Evolutionary conservation across 768 basidiomycete genomes (phyloP), one percentile per base, ranked within the genome.

Genomic region (Calocera cornea): DNA sequence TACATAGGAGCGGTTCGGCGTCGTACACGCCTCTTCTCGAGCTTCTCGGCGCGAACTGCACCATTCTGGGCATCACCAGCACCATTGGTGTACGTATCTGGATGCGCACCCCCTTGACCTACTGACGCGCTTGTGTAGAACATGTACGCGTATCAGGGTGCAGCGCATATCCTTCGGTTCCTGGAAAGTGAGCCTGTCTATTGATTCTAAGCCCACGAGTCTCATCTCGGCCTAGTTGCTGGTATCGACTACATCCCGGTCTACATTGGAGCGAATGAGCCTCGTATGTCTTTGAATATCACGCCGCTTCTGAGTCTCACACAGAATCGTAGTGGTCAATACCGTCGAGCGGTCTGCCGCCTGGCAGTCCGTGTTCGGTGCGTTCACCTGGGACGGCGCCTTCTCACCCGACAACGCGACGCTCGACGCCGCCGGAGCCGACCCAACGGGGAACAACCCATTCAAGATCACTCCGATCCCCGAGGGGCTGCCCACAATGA

Each of bases 211-310:
- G 54, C 8, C 24, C 5, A 5, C 5, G 11, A 29, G 7, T 10
- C 54, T 60, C 14, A 60, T 19, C 31, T 22, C 8, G 3, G 2
- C 7, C 54, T 27, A 60, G 54, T 60, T 60, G 54, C 54, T 5
- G 54, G 31, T 10, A 60, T 60, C 27, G 54, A 60, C 54, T 60
- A 60, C 54, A 60, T 60, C 54, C 54, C 54, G 2, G 54, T 60
- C 10, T 60, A 60, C 31, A 33, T 60, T 19, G 54, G 54, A 8
- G 54, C 54, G 7, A 60, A 60, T 60, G 54, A 60, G 54, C 54
- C 54, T 60, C 19, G 54, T 60, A 33, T 5, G 54, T 33, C 27
- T 5, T 14, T 8, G 7, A 12, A 11, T 14, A 10, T 29, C 14
- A 2, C 31, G 19, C 16, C 5, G 2, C 54, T 60, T 27, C 24